Percentiles rank a stretch among this genome's conserved stretches.
Conservation (phyloP, 495 filamentous ascomycete genomes). For the Penicillium flavigenum region DNA sequence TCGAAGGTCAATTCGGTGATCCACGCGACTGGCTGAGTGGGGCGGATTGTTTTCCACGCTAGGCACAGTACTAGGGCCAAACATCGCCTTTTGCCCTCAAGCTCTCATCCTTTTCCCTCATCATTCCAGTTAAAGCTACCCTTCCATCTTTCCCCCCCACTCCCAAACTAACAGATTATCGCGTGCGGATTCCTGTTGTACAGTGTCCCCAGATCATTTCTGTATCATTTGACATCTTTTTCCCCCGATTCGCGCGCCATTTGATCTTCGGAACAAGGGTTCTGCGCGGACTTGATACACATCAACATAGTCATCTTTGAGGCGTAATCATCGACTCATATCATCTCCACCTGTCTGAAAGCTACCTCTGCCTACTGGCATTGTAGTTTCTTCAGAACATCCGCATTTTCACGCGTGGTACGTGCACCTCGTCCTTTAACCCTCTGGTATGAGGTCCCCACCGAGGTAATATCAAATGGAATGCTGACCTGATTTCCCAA, state of each 20-base stretch:
- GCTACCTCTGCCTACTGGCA: conserved; percentile 27
- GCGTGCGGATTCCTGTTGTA: conserved; percentile 10
- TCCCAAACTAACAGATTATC: conserved; percentile 15
- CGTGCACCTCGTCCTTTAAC: conserved; percentile 34
- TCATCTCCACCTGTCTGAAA: conserved; percentile 22
- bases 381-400: conserved; percentile 28
- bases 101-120: conserved; percentile 42
- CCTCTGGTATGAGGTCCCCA: conserved; percentile 43
- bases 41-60: conserved; percentile 48
- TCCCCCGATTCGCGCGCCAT: conserved; percentile 29
- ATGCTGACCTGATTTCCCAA: conserved; percentile 40
- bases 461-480: conserved; percentile 39
- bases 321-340: conserved; percentile 27
- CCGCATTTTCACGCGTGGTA: conserved; percentile 47
- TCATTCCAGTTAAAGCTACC: conserved; percentile 44
- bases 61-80: conserved; percentile 46
- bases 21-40: conserved; percentile 44
- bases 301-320: conserved; percentile 11
- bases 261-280: conserved; percentile 24
- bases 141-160: conserved; percentile 19
- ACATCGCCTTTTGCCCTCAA: conserved; percentile 48
- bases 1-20: conserved; percentile 10
- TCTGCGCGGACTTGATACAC: conserved; percentile 21
- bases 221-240: conserved; percentile 17
- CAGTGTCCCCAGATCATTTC: conserved; percentile 19